Evolutionary conservation across 768 basidiomycete species (phyloP).

Genomic region (Leucosporidium creatinivorum): DNA sequence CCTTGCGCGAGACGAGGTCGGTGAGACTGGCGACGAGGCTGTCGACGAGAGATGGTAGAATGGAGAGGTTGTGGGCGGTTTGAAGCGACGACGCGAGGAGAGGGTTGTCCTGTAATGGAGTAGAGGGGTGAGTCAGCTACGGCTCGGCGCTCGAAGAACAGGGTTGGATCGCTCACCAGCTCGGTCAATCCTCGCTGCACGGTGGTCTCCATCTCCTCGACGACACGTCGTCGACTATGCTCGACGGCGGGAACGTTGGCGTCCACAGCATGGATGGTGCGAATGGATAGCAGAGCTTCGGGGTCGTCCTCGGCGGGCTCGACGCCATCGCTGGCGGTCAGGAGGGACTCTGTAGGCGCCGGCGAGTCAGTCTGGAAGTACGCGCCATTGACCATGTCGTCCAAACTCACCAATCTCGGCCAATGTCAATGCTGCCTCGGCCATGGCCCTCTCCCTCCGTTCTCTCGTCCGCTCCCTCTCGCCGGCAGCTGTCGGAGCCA

Average conservation of each 20-base stretch:
- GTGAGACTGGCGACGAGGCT: conserved; percentile 70
- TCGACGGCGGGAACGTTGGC: conserved; percentile 66
- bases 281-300: conserved; percentile 51
- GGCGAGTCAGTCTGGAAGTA: too few species aligned
- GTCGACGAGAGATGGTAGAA: conserved; percentile 73
- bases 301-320: conserved; percentile 16
- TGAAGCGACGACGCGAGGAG: conserved; percentile 87
- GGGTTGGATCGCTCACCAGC: conserved; percentile 55
- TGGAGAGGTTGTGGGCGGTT: conserved; percentile 85
- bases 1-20: conserved; percentile 71
- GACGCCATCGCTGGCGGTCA: not conserved
- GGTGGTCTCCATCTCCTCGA: conserved; percentile 84
- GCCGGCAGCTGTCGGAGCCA: conserved; percentile 1
- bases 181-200: conserved; percentile 68
- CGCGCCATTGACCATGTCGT: too few species aligned
- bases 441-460: conserved; percentile 65
- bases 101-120: conserved; percentile 63
- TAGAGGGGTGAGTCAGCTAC: not conserved
- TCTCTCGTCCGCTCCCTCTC: conserved; percentile 60
- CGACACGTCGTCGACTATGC: conserved; percentile 61
- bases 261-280: conserved; percentile 64
- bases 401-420: conserved; percentile 58
- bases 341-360: conserved; percentile 2
- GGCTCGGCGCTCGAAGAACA: not conserved
- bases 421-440: conserved; percentile 88